These are phyloP conservation scores for Cordyceps militaris DNA, from an alignment of 2,329 filamentous ascomycete species.

Conservation along the genomic window DNA sequence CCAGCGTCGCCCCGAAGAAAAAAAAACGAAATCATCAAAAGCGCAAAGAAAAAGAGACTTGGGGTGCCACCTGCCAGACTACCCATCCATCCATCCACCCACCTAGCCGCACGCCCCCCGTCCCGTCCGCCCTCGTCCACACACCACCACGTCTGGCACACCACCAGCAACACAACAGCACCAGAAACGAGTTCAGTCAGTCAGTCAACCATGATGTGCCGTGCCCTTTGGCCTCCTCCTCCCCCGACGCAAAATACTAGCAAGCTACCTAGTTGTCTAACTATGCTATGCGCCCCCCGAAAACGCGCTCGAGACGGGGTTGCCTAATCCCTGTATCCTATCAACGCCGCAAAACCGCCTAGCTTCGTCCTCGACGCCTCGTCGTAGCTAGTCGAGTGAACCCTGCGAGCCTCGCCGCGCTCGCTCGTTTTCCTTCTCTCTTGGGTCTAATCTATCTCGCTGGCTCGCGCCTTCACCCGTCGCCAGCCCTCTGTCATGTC, in stretches of 20 bases:
- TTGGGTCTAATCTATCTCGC: background rate
- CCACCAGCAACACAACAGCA: background rate
- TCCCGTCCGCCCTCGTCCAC: background rate
- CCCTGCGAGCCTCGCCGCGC: background rate
- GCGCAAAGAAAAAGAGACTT: background rate
- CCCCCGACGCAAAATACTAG: background rate
- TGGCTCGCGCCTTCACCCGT: background rate
- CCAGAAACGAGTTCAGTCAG: background rate
- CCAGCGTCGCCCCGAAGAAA: background rate
- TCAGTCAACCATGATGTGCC: background rate
- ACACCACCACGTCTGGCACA: background rate
- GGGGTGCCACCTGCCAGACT: background rate
- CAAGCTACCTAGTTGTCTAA: background rate
- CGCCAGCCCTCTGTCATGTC: background rate
- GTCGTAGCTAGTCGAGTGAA: background rate
- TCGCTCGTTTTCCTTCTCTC: background rate
- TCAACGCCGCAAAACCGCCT: background rate
- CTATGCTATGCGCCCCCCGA: background rate
- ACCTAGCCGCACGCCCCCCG: background rate
- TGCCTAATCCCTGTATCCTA: slow-evolving; percentile 8
- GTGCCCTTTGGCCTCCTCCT: background rate
- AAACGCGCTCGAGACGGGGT: background rate
- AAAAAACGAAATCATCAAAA: background rate
- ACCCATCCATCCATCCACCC: slow-evolving; percentile 8
- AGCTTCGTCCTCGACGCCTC: slow-evolving; percentile 3